These are phyloP conservation scores for Plasmodium chabaudi DNA, from an alignment of 169 alveolate species.

Conservation along the genomic window DNA sequence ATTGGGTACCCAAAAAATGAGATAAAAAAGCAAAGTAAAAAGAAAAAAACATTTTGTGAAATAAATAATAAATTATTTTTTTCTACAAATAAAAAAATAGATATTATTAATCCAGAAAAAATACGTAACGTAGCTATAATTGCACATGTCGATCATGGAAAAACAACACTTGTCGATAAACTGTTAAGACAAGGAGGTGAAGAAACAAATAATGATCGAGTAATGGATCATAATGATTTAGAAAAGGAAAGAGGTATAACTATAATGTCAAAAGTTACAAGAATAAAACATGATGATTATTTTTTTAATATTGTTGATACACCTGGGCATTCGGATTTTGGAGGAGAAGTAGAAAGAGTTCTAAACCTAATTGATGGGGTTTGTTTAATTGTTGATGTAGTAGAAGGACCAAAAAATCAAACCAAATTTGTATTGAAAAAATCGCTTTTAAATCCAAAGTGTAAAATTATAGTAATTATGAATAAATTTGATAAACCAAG, in stretches of 20 bases:
- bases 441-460: conserved; percentile 85
- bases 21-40: background rate
- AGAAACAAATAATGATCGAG: conserved; percentile 78
- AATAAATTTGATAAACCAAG: conserved; percentile 86
- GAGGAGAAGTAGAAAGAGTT: conserved; percentile 98
- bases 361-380: conserved; percentile 97
- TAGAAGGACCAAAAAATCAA: conserved; percentile 96
- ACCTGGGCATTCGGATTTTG: conserved; percentile 98
- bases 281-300: conserved; percentile 90
- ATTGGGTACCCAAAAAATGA: background rate
- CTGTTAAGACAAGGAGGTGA: conserved; percentile 85
- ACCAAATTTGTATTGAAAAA: conserved; percentile 87
- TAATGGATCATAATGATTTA: conserved; percentile 93
- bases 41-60: background rate
- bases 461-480: conserved; percentile 83
- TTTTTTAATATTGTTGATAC: conserved; percentile 89
- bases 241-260: conserved; percentile 98
- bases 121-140: conserved; percentile 98
- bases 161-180: conserved; percentile 97
- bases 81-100: conserved; percentile 71
- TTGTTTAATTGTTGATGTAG: conserved; percentile 95
- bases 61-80: conserved; percentile 26
- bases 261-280: conserved; percentile 95
- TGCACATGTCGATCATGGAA: conserved; percentile 99
- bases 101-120: conserved; percentile 73